Evolutionary conservation across 495 filamentous ascomycete genomes (phyloP).

Genomic region (Apodospora peruviana): DNA sequence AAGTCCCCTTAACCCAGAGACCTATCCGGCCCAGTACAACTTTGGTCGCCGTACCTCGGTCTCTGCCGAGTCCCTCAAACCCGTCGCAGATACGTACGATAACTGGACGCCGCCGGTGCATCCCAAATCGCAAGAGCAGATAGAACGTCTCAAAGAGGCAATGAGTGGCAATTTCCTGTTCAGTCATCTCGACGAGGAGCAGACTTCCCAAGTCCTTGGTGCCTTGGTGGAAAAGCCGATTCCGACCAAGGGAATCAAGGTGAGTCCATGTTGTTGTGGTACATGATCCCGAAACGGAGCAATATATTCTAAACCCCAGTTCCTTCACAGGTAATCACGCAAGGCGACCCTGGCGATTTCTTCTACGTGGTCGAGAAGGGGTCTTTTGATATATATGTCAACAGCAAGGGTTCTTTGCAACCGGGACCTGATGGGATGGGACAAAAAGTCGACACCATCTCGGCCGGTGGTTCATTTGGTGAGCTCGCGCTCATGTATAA

Average conservation of each 20-base stretch:
- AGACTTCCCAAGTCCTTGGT: constrained; percentile 77
- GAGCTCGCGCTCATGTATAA: constrained; percentile 99
- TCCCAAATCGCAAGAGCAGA: constrained; percentile 75
- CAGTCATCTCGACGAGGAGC: constrained; percentile 88
- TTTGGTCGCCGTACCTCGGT: constrained; percentile 91
- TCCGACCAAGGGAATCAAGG: constrained; percentile 88
- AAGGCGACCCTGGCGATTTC: constrained; percentile 94
- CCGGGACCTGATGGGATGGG: constrained; percentile 82
- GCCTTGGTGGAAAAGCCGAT: constrained; percentile 93
- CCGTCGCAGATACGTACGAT: constrained; percentile 70
- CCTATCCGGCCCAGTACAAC: constrained; percentile 89
- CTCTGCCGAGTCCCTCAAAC: constrained; percentile 92
- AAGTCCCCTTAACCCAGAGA: constrained; percentile 48
- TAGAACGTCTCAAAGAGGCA: constrained; percentile 69
- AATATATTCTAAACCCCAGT: neutral
- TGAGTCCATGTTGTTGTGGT: constrained; percentile 16
- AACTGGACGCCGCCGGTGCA: constrained; percentile 88
- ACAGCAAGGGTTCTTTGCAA: constrained; percentile 69
- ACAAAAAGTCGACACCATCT: constrained; percentile 72
- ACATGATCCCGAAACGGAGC: neutral
- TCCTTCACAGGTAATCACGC: constrained; percentile 67
- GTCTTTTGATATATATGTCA: constrained; percentile 86
- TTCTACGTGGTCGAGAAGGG: constrained; percentile 97
- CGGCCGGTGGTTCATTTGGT: constrained; percentile 91
- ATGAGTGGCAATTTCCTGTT: constrained; percentile 92